Base-by-base conservation (phyloP, 169 alveolate genomes). In the Cryptosporidium felis region DNA sequence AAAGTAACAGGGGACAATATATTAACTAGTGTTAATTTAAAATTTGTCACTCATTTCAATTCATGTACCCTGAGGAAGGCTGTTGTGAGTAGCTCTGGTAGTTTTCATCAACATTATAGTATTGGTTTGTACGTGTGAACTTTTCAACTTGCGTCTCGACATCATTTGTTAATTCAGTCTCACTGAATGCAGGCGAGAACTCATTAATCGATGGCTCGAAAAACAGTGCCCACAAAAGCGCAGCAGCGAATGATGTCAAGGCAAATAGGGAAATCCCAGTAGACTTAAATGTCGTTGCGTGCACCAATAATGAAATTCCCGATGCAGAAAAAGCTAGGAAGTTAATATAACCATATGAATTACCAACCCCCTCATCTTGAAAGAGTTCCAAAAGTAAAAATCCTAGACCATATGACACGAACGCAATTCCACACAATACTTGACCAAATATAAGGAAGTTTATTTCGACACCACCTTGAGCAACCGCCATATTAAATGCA, bases 301-400 rank as follows among this genome's bases (percentile, higher is more conserved):
- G 89, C 56, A 62, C 59, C 46, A 80, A 38, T 8, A 41, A 38
- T 18, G 65, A 49, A 59, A 82, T 32, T 51, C 61, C 65, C 32
- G 82, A 46, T 28, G 81, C 61, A 42, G 40, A 23, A 42, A 81
- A 63, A 5, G 62, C 28, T 18, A 63, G 21, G 90, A 63, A 79
- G 92, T 95, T 95, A 80, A 95, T 94, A 90, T 95, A 95, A 32
- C 97, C 97, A 81, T 95, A 97, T 47, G 94, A 90, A 80, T 94
- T 97, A 2, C 97, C 97, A 14, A 96, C 97, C 4, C 97, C 97
- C 59, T 95, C 97, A 62, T 95, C 97, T 80, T 95, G 97, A 82
- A 94, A 95, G 5, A 95, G 96, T 80, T 95, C 97, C 56, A 95
- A 81, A 28, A 95, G 94, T 81, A 94, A 93, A 53, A 94, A 92